A percentile compares a stretch with the other conserved stretches of the same genome.
These are phyloP conservation scores for Verruconis gallopava DNA, from an alignment of 2,329 filamentous ascomycete species.

Conservation along the genomic window DNA sequence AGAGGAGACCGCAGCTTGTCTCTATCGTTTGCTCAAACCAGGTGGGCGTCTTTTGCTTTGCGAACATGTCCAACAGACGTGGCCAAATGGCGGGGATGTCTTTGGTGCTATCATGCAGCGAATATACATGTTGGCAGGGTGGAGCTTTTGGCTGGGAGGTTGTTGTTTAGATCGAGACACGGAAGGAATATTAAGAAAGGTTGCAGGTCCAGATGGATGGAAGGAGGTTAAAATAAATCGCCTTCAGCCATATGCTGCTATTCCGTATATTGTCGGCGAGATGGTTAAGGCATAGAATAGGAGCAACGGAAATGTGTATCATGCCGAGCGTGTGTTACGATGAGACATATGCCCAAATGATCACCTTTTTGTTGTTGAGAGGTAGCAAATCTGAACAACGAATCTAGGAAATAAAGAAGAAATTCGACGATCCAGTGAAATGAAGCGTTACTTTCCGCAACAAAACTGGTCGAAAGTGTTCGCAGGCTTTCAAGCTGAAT, in stretches of 20 bases:
- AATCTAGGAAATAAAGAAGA: too few relatives aligned
- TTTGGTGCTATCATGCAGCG: constrained; percentile 33
- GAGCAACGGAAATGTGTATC: not conserved
- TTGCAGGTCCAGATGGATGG: constrained; percentile 30
- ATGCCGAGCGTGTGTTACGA: not conserved
- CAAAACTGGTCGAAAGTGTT: too few relatives aligned
- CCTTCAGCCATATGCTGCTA: constrained; percentile 17
- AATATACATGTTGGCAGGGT: constrained; percentile 30
- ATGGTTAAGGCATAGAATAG: constrained; percentile 1
- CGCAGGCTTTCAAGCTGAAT: too few relatives aligned
- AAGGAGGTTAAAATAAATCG: constrained; percentile 34
- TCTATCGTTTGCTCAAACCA: constrained; percentile 40
- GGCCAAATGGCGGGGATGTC: constrained; percentile 34
- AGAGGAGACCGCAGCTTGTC: constrained; percentile 29
- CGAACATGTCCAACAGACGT: constrained; percentile 43
- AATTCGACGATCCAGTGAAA: too few relatives aligned
- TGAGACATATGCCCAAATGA: too few relatives aligned
- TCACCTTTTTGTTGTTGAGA: too few relatives aligned
- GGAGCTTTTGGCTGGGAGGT: constrained; percentile 39
- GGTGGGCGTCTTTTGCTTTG: constrained; percentile 42
- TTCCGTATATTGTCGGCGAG: constrained; percentile 24
- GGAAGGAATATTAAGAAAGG: constrained; percentile 27
- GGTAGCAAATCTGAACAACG: too few relatives aligned
- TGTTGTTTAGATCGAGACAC: constrained; percentile 40
- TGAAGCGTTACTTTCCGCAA: too few relatives aligned